Conservation (phyloP, 495 filamentous ascomycete species). For the Thermothielavioides terrestris region DNA sequence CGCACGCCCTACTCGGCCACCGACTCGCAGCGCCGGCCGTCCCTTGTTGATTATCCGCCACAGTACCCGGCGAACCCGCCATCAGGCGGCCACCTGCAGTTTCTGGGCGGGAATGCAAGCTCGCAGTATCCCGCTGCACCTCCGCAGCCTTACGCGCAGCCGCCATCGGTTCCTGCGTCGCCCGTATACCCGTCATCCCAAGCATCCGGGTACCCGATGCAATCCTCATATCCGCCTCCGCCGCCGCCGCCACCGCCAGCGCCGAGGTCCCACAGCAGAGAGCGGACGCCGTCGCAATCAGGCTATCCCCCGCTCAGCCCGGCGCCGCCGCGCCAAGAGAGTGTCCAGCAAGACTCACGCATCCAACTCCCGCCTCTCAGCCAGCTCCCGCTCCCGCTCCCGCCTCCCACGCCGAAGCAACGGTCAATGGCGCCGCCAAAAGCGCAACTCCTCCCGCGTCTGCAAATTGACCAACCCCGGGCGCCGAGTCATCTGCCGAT, state of each 20-base stretch:
- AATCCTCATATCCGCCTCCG: conserved; percentile 28
- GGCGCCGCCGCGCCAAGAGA: conserved; percentile 21
- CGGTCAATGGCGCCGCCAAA: conserved; percentile 1
- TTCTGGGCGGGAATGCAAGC: conserved; percentile 22
- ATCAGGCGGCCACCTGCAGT: conserved; percentile 29
- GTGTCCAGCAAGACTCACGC: conserved; percentile 13
- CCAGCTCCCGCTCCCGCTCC: conserved; percentile 1
- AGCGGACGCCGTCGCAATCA: conserved; percentile 22
- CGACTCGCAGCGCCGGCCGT: conserved; percentile 47
- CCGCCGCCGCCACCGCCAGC: conserved; percentile 38
- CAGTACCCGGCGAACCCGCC: conserved; percentile 32
- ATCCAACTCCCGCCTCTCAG: conserved; percentile 14
- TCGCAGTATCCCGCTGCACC: conserved; percentile 26
- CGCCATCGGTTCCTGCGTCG: conserved; percentile 38
- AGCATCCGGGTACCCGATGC: conserved; percentile 11
- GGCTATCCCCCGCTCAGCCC: conserved; percentile 20
- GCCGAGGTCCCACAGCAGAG: conserved; percentile 24
- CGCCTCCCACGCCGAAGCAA: neutral
- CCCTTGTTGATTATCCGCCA: conserved; percentile 44
- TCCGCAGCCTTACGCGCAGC: conserved; percentile 40
- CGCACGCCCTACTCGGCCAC: conserved; percentile 35
- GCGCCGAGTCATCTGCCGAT: conserved; percentile 5
- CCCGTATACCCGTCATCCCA: conserved; percentile 33
- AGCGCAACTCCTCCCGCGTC: conserved; percentile 12
- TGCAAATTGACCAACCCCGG: conserved; percentile 9